Evolutionary conservation across 805 yeast species (phyloP).

Genomic region (Ogataea pignaliae): DNA sequence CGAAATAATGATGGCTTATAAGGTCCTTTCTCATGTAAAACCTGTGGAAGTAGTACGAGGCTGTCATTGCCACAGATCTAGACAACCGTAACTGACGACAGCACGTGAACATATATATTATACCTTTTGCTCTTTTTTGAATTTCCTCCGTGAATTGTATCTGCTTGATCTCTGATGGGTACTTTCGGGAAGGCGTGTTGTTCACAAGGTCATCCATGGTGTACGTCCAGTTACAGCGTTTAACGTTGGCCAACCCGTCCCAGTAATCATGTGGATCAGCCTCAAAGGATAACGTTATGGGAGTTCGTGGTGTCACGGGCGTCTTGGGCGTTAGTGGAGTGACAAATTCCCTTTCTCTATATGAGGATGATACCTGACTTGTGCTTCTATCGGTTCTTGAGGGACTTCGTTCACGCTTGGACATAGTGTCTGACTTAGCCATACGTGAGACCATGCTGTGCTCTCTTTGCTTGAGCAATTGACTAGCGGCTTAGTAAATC

Average conservation of each 20-base stretch:
- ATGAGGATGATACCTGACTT: neutral
- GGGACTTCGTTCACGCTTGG: conserved; percentile 11
- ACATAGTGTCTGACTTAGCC: neutral
- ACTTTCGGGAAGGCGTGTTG: conserved; percentile 32
- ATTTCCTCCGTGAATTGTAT: conserved; percentile 36
- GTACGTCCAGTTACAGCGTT: conserved; percentile 24
- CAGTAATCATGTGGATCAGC: conserved; percentile 20
- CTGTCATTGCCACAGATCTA: conserved; percentile 43
- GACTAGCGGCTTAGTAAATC: no score
- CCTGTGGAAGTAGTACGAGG: conserved; percentile 45
- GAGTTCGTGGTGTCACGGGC: conserved; percentile 1
- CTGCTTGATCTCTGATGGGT: conserved; percentile 19
- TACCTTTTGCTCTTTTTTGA: conserved; percentile 43
- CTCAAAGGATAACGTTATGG: neutral
- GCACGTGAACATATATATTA: conserved; percentile 40
- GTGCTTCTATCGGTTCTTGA: neutral
- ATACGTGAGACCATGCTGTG: no score
- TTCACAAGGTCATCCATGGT: conserved; percentile 20
- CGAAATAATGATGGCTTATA: conserved; percentile 41
- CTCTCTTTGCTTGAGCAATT: no score
- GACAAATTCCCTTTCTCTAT: conserved; percentile 9
- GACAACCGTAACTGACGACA: conserved; percentile 43
- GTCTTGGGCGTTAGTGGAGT: conserved; percentile 10
- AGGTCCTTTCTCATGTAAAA: conserved; percentile 46
- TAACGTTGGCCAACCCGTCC: conserved; percentile 26